Evolutionary conservation across 2,329 filamentous ascomycete genomes (phyloP), one percentile per base, ranked within the genome.

Genomic region (Fusarium paranaense): DNA sequence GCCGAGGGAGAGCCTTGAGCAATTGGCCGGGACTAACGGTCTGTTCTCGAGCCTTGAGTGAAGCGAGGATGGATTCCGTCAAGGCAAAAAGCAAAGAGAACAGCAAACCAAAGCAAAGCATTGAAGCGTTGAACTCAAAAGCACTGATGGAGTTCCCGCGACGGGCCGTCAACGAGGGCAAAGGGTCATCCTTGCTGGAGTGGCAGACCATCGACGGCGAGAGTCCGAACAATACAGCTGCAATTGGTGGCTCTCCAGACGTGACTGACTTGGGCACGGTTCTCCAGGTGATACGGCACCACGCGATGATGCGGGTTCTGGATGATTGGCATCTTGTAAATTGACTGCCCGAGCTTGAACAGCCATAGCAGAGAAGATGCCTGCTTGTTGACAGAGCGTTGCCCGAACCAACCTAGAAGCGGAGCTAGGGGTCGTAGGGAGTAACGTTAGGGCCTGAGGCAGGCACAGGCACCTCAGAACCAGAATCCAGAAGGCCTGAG

Each of bases 241-340:
- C 42, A 42, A 62, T 60, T 60, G 45, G 27, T 40, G 45, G 33
- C 60, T 38, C 33, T 10, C 35, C 32, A 40, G 25, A 32, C 22
- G 40, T 42, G 38, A 61, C 30, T 35, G 38, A 61, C 30, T 35
- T 47, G 27, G 30, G 64, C 61, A 74, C 71, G 40, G 71, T 45
- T 72, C 64, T 38, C 66, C 32, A 35, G 50, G 38, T 22, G 63
- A 50, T 42, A 59, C 61, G 35, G 38, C 50, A 54, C 56, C 56
- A 68, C 30, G 59, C 62, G 57, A 76, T 69, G 62, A 69, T 69
- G 61, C 32, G 52, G 52, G 68, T 58, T 30, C 66, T 32, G 61
- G 56, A 56, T 52, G 57, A 60, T 57, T 54, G 63, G 69, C 58
- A 52, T 57, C 54, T 45, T 33, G 14, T 37, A 57, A 57, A 57